Conservation (phyloP, 2,329 filamentous ascomycete genomes). For the Bipolaris oryzae region DNA sequence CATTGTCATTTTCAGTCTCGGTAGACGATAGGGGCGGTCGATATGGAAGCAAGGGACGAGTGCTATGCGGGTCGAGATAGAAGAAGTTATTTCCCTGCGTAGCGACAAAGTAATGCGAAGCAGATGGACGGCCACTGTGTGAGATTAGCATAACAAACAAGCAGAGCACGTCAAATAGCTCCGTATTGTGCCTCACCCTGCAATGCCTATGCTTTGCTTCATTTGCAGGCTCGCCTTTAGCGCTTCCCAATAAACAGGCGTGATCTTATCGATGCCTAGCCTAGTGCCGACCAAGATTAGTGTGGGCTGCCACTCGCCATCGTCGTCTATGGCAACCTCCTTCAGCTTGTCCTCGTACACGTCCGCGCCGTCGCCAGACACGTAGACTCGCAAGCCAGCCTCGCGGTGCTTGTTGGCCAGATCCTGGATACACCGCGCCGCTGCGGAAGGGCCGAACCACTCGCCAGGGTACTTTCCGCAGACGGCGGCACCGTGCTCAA, state of each 20-base stretch:
- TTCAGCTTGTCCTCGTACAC: conserved; percentile 91
- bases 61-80: conserved; percentile 93
- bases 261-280: conserved; percentile 92
- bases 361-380: conserved; percentile 86
- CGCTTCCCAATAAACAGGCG: conserved; percentile 93
- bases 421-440: conserved; percentile 88
- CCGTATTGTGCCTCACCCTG: conserved; percentile 67
- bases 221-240: conserved; percentile 83
- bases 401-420: conserved; percentile 70
- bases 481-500: conserved; percentile 80
- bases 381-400: conserved; percentile 76
- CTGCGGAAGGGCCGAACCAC: conserved; percentile 98
- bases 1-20: background rate
- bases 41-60: conserved; percentile 74
- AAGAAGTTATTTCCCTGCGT: conserved; percentile 81
- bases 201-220: conserved; percentile 92
- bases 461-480: conserved; percentile 96
- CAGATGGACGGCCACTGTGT: conserved; percentile 82
- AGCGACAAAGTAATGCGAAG: conserved; percentile 79
- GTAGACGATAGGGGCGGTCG: conserved; percentile 30
- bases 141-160: conserved; percentile 13
- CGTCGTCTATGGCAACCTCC: conserved; percentile 72
- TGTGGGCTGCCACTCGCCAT: conserved; percentile 76
- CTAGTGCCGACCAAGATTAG: conserved; percentile 87
- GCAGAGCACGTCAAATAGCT: background rate